These are phyloP conservation scores for Asterella californica DNA, from an alignment of 225 moss, liverwort and hornwort species.

Conservation along the genomic window DNA sequence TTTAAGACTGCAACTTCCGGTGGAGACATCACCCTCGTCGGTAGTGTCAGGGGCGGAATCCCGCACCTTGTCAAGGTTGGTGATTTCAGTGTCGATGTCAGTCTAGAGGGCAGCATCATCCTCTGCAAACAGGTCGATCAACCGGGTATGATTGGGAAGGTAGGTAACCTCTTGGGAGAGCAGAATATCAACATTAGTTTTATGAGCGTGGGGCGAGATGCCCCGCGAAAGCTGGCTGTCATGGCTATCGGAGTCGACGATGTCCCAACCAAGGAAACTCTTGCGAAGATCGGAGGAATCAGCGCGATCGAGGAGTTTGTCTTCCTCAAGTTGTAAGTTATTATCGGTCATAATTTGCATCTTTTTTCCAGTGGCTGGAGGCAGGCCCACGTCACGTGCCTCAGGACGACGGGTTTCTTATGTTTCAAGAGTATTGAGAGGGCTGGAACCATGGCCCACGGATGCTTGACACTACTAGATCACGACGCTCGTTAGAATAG, in stretches of 20 bases:
- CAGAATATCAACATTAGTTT: slow-evolving; percentile 90
- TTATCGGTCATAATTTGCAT: not conserved
- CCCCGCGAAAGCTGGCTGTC: slow-evolving; percentile 69
- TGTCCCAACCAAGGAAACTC: slow-evolving; percentile 51
- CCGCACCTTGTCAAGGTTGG: slow-evolving; percentile 73
- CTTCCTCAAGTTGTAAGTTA: slow-evolving; percentile 63
- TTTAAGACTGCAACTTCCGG: slow-evolving; percentile 60
- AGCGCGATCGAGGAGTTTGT: slow-evolving; percentile 79
- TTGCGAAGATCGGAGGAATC: slow-evolving; percentile 59
- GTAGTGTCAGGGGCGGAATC: slow-evolving; percentile 68
- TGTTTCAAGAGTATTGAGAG: not conserved
- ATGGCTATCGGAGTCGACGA: slow-evolving; percentile 91
- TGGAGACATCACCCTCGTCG: slow-evolving; percentile 69
- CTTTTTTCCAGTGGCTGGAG: not conserved
- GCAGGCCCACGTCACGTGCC: slow-evolving; percentile 1
- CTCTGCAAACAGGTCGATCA: slow-evolving; percentile 90
- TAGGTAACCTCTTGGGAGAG: slow-evolving; percentile 62
- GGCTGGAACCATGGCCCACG: slow-evolving; percentile 5
- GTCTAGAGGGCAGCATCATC: slow-evolving; percentile 84
- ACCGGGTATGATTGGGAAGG: slow-evolving; percentile 93
- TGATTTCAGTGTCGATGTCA: slow-evolving; percentile 72
- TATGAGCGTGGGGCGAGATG: slow-evolving; percentile 87
- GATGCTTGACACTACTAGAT: slow-evolving; percentile 8
- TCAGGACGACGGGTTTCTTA: not conserved
- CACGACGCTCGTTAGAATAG: not conserved